A percentile compares a stretch with the other conserved stretches of the same genome.
Conservation (phyloP, 2,329 filamentous ascomycete species). For the Lecanosticta acicola region DNA sequence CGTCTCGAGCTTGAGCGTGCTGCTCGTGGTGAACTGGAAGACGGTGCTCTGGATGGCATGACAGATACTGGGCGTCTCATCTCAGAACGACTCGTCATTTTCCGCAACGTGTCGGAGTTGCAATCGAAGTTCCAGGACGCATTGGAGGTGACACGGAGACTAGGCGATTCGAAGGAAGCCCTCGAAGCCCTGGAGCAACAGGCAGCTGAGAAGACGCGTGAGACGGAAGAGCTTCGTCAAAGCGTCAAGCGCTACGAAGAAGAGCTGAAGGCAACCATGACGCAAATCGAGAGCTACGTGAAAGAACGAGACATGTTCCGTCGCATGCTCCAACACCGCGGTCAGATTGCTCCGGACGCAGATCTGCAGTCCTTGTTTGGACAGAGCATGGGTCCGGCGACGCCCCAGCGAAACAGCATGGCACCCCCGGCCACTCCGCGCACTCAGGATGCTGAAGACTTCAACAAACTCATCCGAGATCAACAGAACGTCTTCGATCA, state of each 20-base stretch:
- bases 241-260: conserved; percentile 75
- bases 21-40: conserved; percentile 67
- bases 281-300: conserved; percentile 86
- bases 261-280: conserved; percentile 73
- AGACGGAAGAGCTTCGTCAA: conserved; percentile 66
- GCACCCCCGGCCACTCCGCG: conserved; percentile 44
- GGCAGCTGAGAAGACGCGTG: conserved; percentile 51
- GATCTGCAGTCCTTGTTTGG: conserved; percentile 67
- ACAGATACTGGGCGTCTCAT: conserved; percentile 86
- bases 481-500: conserved; percentile 85
- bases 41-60: conserved; percentile 65
- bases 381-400: conserved; percentile 55
- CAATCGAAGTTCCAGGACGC: conserved; percentile 85
- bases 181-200: conserved; percentile 68
- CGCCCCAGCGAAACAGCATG: conserved; percentile 38
- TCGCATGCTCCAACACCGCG: conserved; percentile 77
- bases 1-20: conserved; percentile 70
- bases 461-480: conserved; percentile 75
- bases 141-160: conserved; percentile 71
- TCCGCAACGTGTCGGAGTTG: conserved; percentile 76
- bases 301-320: conserved; percentile 97
- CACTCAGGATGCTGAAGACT: conserved; percentile 57
- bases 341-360: conserved; percentile 52
- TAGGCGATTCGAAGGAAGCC: conserved; percentile 85
- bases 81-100: conserved; percentile 80